A percentile compares a stretch with the other conserved stretches of the same genome.
Evolutionary conservation across 768 basidiomycete genomes (phyloP).

Genomic region (Rossbeevera mucosa): DNA sequence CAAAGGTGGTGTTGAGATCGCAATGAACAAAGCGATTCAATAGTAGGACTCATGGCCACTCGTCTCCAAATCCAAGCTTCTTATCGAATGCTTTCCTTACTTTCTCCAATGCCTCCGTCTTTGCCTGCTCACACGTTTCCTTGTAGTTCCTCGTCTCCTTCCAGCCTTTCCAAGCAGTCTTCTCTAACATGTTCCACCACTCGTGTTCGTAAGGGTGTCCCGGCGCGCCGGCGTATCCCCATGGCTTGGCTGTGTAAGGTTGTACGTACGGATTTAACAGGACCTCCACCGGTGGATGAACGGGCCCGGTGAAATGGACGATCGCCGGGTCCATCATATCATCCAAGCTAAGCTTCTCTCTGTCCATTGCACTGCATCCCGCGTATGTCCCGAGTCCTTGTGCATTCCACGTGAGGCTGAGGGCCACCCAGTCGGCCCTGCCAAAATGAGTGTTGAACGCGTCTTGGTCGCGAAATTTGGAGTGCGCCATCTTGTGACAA

Average conservation of each 20-base stretch:
- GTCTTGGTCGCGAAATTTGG: slow-evolving; percentile 46
- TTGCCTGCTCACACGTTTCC: slow-evolving; percentile 13
- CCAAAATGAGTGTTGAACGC: slow-evolving; percentile 47
- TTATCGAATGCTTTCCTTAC: slow-evolving; percentile 10
- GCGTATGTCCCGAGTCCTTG: slow-evolving; percentile 56
- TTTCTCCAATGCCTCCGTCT: slow-evolving; percentile 2
- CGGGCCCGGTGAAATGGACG: slow-evolving; percentile 57
- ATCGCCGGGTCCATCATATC: slow-evolving; percentile 41
- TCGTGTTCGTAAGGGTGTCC: slow-evolving; percentile 44
- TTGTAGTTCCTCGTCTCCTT: slow-evolving; percentile 22
- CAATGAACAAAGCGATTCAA: neutral
- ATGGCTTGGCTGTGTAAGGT: slow-evolving; percentile 51
- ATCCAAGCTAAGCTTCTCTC: slow-evolving; percentile 30
- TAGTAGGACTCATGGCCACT: neutral
- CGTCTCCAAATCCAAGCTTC: slow-evolving; percentile 1
- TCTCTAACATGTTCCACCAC: slow-evolving; percentile 44
- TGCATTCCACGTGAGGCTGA: slow-evolving; percentile 49
- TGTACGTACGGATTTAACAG: slow-evolving; percentile 51
- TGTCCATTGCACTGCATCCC: slow-evolving; percentile 29
- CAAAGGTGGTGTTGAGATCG: neutral
- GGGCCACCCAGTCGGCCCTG: slow-evolving; percentile 36
- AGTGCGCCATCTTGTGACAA: slow-evolving; percentile 24
- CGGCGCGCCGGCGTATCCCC: slow-evolving; percentile 52
- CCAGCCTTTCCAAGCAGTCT: slow-evolving; percentile 42
- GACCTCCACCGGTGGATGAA: slow-evolving; percentile 41